Evolutionary conservation across 805 yeast species (phyloP), one percentile per base, ranked within the genome.

Genomic region (Nakazawaea wyomingensis): DNA sequence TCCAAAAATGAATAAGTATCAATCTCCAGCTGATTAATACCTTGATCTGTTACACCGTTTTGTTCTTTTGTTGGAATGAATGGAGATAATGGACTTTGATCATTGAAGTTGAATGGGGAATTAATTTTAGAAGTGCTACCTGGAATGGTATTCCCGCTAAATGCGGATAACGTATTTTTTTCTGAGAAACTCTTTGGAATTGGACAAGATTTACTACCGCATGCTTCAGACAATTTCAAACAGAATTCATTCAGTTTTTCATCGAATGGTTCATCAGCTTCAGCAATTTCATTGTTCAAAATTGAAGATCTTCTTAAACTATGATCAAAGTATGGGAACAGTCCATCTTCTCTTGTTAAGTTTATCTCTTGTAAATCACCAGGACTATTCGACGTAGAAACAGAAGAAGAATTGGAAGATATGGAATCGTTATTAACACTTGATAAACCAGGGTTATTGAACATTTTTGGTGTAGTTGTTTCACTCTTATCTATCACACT

Each of bases 191-290:
- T 55, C 53, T 64, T 60, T 3, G 96, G 95, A 4, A 81, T 58
- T 3, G 93, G 96, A 49, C 75, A 64, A 13, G 71, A 71, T 53
- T 70, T 80, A 5, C 82, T 80, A 14, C 96, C 97, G 62, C 97
- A 90, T 1, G 89, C 97, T 59, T 79, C 73, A 48, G 77, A 75
- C 56, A 91, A 71, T 52, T 80, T 77, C 20, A 75, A 74, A 57
- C 98, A 91, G 58, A 91, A 91, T 22, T 76, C 78, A 46, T 76
- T 74, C 43, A 82, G 80, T 50, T 82, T 80, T 56, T 85, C 91
- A 54, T 80, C 84, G 57, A 79, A 84, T 28, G 29, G 35, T n/a
- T 41, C 39, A n/a, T 27, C 33, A 30, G 16, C 40, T 6, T 28
- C 21, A 14, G 14, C 13, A 24, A 17, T 17, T 29, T 35, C 57